Evolutionary conservation across 768 basidiomycete species (phyloP).

Genomic region (Russula vinacea): DNA sequence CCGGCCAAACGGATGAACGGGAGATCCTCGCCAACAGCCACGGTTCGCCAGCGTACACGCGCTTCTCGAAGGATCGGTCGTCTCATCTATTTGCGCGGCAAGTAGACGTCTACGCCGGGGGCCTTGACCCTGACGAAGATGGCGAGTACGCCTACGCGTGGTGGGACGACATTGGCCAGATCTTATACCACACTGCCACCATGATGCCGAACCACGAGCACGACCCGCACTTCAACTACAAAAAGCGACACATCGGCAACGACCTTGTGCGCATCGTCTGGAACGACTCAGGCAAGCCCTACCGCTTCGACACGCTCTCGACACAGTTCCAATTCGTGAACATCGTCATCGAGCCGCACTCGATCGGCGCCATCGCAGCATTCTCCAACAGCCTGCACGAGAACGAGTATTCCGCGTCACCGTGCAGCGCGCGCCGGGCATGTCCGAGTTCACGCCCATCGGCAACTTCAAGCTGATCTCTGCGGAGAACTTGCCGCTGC

Average conservation of each 20-base stretch:
- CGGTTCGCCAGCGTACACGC: slow-evolving; percentile 92
- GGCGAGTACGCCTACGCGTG: slow-evolving; percentile 98
- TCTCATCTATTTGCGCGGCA: slow-evolving; percentile 87
- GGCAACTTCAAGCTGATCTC: slow-evolving; percentile 95
- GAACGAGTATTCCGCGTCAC: slow-evolving; percentile 93
- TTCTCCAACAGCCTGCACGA: slow-evolving; percentile 82
- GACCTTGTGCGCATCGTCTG: slow-evolving; percentile 95
- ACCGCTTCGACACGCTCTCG: slow-evolving; percentile 85
- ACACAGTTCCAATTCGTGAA: slow-evolving; percentile 98
- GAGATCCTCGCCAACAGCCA: slow-evolving; percentile 88
- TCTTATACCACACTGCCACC: slow-evolving; percentile 93
- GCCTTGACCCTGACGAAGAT: slow-evolving; percentile 85
- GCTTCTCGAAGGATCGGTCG: slow-evolving; percentile 88
- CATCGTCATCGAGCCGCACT: slow-evolving; percentile 94
- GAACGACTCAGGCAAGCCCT: slow-evolving; percentile 92
- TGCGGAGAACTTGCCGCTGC: slow-evolving; percentile 77
- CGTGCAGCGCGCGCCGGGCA: slow-evolving; percentile 81
- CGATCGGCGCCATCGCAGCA: slow-evolving; percentile 76
- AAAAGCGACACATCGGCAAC: slow-evolving; percentile 96
- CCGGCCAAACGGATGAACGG: slow-evolving; percentile 77
- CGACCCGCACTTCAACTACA: slow-evolving; percentile 72
- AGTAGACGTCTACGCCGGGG: slow-evolving; percentile 88
- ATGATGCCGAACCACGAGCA: slow-evolving; percentile 83
- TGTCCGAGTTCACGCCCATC: slow-evolving; percentile 92
- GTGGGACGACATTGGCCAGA: slow-evolving; percentile 98